Base-by-base conservation (phyloP, 495 filamentous ascomycete species). In the Corynascus novoguineensis region DNA sequence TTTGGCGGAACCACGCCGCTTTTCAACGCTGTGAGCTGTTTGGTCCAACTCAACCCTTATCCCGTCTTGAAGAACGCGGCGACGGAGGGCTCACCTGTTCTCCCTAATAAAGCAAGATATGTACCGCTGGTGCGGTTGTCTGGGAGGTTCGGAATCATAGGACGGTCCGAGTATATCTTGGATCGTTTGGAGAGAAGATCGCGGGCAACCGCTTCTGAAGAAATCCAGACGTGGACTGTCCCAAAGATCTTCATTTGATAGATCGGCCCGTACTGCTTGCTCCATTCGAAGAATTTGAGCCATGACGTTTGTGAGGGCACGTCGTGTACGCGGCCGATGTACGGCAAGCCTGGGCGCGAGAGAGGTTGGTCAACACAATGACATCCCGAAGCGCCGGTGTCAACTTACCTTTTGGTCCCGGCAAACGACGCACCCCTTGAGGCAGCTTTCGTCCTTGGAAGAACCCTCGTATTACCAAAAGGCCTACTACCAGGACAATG, bases 271-370 rank as follows among this genome's bases (percentile, higher is more conserved):
- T 84, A 86, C 56, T 77, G 65, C 44, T 81, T 74, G 40, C 75
- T 75, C 85, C 84, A 88, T 59, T 82, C 78, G 38, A 81, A 72
- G 53, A 86, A 83, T 62, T 85, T 80, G 34, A 79, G 59, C 75
- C 78, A 84, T 9, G 78, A 66, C 17, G 67, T 61, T 19, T 78
- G 66, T 29, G 67, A 61, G 1, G 82, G 83, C 4, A 86, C 60
- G 60, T 85, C 81, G 53, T 81, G 81, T 4, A 85, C 68, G 15
- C 80, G 78, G 27, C 83, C 83, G 52, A 86, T 70, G 37, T 81
- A 66, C 4, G 83, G 82, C 10, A 76, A 60, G 28, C 68, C 76
- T 75, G 41, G 1, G 31, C 15, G n/a, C n/a, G n/a, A n/a, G n/a
- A n/a, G n/a, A 4, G 7, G 5, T 8, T 15, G 24, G 15, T 46